phyloP scores from a whole-genome alignment of 139 green algal species.

The Chlamydomonas eustigma region DNA sequence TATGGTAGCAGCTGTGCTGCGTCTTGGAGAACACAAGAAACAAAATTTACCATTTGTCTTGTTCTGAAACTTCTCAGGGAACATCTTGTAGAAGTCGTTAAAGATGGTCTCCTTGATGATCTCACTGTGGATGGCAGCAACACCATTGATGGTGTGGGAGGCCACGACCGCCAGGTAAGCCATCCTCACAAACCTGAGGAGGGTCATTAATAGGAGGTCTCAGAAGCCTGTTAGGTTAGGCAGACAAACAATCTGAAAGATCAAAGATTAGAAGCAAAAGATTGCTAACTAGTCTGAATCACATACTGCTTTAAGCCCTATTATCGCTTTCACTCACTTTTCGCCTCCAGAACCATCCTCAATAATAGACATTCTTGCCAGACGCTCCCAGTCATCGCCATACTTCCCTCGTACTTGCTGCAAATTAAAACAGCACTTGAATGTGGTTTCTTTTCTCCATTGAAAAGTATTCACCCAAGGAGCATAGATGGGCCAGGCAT shows the following conservation, averaged over 20 bases:
- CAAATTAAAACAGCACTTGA: too few relatives aligned
- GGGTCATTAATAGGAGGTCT: too few relatives aligned
- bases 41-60: slow-evolving; percentile 99
- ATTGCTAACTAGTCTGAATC: too few relatives aligned
- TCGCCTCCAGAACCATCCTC: slow-evolving; percentile 60
- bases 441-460: too few relatives aligned
- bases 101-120: slow-evolving; percentile 86
- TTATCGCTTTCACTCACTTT: slow-evolving; percentile 3
- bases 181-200: slow-evolving; percentile 90
- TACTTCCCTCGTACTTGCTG: slow-evolving; percentile 62
- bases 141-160: slow-evolving; percentile 87
- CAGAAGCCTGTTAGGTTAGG: too few relatives aligned
- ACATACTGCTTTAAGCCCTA: too few relatives aligned
- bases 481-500: too few relatives aligned
- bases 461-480: too few relatives aligned
- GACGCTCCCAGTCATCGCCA: slow-evolving; percentile 81
- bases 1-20: neutral
- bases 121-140: slow-evolving; percentile 91
- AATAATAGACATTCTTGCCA: slow-evolving; percentile 91
- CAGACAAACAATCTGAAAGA: too few relatives aligned
- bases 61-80: slow-evolving; percentile 68
- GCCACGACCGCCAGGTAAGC: slow-evolving; percentile 92
- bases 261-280: too few relatives aligned
- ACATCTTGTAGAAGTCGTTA: slow-evolving; percentile 81
- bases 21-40: too few relatives aligned